Base-by-base conservation (phyloP, 106 monocot genomes). In the Phalaenopsis equestris region DNA sequence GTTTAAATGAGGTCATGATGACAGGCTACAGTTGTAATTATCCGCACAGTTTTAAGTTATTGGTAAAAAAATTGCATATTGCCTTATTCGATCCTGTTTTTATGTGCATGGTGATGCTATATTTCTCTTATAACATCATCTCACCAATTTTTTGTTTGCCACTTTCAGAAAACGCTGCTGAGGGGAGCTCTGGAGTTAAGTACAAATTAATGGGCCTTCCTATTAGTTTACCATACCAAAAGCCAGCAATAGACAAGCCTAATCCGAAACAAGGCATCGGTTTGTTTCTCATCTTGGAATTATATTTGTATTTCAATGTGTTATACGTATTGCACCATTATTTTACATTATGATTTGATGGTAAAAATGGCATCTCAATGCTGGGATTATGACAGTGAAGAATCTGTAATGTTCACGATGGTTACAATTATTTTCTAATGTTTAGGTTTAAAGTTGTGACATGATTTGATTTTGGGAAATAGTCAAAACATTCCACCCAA, bases 191-290 rank as follows among this genome's bases (percentile, higher is more conserved):
- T 65, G 82, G 94, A 81, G 88, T 93, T 17, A 99, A 95, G 82
- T 99, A 94, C 87, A 88, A 92, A 83, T 82, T 99, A 65, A 87
- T 93, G 84, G 91, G 91, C 85, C 67, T 91, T 80, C 98, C 98
- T 37, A 67, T 91, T 24, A 93, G 75, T 78, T 87, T 99, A 73
- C 98, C 92, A 77, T 88, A 42, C 64, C 90, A 89, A 70, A 99
- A 99, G 86, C 88, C 98, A 61, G 80, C 85, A 48, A 77, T 77
- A 36, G 98, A 99, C 73, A 99, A 99, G 72, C 94, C 98, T 74
- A 99, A 95, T 78, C 98, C 94, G 72, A 99, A 99, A 64, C 98
- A 99, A 85, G 98, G 98, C 46, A 80, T 94, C 78, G 98, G 98
- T 98, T 77, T 83, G 87, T 85, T 61, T 70, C 77, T 43, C 57